These are phyloP conservation scores for Porpolomopsis calyptriformis DNA, from an alignment of 768 basidiomycete species.

Conservation along the genomic window DNA sequence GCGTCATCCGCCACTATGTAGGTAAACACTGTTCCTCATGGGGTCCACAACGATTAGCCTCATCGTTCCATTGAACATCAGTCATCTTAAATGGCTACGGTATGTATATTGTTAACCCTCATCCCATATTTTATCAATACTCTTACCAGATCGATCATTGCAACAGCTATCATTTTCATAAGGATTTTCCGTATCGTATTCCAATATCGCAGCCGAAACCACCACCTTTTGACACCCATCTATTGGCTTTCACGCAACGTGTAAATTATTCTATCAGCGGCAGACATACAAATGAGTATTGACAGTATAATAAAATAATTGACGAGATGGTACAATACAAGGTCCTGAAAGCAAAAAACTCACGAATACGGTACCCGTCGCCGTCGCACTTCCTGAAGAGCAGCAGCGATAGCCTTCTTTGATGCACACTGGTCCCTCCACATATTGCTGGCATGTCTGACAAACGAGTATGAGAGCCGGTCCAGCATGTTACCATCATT, in stretches of 20 bases:
- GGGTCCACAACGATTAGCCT: constrained; percentile 80
- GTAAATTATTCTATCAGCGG: no score
- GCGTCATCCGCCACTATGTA: constrained; percentile 19
- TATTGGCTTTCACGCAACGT: no score
- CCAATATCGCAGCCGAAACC: constrained; percentile 22
- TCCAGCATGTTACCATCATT: not conserved
- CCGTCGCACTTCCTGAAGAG: constrained; percentile 61
- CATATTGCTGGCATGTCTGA: constrained; percentile 45
- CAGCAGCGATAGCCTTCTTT: constrained; percentile 52
- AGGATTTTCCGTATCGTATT: constrained; percentile 63
- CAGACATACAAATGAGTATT: not conserved
- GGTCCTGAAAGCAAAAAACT: no score
- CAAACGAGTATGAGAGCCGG: not conserved
- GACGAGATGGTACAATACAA: no score
- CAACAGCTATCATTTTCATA: constrained; percentile 85
- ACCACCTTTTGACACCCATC: constrained; percentile 15
- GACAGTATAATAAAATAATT: no score
- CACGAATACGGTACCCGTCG: constrained; percentile 24
- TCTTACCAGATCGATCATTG: constrained; percentile 64
- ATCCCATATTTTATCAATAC: constrained; percentile 1
- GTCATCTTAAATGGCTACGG: constrained; percentile 59
- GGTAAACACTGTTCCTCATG: constrained; percentile 93
- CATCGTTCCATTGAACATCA: constrained; percentile 53
- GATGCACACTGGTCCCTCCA: constrained; percentile 57
- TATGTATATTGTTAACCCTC: constrained; percentile 28